Conservation (phyloP, 306 rosid species). For the Bauhinia variegata region DNA sequence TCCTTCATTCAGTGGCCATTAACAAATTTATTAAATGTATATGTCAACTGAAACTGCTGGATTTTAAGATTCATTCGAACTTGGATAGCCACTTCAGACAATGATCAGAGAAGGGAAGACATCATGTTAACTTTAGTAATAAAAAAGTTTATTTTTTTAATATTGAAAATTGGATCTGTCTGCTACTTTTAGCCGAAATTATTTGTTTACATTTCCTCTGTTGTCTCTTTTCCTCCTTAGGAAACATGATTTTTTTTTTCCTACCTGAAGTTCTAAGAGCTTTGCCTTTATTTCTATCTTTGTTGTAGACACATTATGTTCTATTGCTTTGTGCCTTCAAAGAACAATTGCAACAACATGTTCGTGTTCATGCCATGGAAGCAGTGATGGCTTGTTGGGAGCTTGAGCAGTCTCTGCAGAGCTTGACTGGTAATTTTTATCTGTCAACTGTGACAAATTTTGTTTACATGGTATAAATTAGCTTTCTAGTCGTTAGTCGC, state of each 20-base stretch:
- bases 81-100: constrained; percentile 14
- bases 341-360: constrained; percentile 88
- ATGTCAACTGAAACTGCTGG: constrained; percentile 9
- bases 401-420: constrained; percentile 82
- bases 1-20: constrained; percentile 26
- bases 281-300: constrained; percentile 3
- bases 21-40: constrained; percentile 28
- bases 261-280: neutral
- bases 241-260: neutral
- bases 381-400: constrained; percentile 98
- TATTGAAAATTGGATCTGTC: too few relatives aligned
- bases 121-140: neutral
- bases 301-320: constrained; percentile 69
- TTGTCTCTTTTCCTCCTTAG: constrained; percentile 25
- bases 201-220: neutral
- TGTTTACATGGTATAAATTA: too few relatives aligned
- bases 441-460: neutral
- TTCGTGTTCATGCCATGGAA: constrained; percentile 88
- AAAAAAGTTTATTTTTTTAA: too few relatives aligned
- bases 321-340: constrained; percentile 77
- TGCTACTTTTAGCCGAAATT: neutral
- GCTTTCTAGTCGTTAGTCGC: too few relatives aligned
- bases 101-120: constrained; percentile 3
- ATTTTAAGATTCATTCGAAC: constrained; percentile 11
- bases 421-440: constrained; percentile 69